These are phyloP conservation scores for Powellomyces hirtus DNA, from an alignment of 192 early-diverging fungal genomes.

Conservation along the genomic window DNA sequence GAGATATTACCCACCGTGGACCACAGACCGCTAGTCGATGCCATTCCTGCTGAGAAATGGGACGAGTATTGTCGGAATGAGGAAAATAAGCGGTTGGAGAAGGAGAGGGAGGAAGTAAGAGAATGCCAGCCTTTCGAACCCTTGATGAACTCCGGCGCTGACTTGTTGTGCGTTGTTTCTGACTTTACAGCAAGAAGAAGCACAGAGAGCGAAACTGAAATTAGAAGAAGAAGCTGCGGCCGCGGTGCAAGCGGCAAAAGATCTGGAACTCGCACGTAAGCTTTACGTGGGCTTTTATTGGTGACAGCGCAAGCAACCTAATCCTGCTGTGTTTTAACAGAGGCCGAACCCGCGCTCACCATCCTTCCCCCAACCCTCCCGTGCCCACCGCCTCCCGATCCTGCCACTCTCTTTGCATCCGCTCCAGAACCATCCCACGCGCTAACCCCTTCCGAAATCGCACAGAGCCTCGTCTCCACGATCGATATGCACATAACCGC, in stretches of 20 bases:
- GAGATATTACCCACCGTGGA: neutral
- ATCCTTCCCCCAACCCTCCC: too few species aligned
- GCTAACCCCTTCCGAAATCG: constrained; percentile 4
- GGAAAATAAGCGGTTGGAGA: neutral
- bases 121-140: neutral
- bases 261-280: neutral
- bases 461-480: neutral
- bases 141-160: neutral
- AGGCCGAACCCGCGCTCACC: too few species aligned
- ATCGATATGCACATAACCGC: constrained; percentile 12
- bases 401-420: too few species aligned
- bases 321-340: neutral
- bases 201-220: neutral
- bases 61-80: constrained; percentile 14
- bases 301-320: neutral
- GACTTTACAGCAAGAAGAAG: neutral
- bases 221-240: neutral
- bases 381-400: too few species aligned
- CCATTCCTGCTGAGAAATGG: constrained; percentile 26
- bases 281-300: neutral
- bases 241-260: neutral
- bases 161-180: neutral
- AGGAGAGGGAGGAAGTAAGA: constrained; percentile 13
- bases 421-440: too few species aligned
- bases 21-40: constrained; percentile 7